These are phyloP conservation scores for Xylariaceae sp. DNA, from an alignment of 2,329 filamentous ascomycete genomes.

Conservation along the genomic window DNA sequence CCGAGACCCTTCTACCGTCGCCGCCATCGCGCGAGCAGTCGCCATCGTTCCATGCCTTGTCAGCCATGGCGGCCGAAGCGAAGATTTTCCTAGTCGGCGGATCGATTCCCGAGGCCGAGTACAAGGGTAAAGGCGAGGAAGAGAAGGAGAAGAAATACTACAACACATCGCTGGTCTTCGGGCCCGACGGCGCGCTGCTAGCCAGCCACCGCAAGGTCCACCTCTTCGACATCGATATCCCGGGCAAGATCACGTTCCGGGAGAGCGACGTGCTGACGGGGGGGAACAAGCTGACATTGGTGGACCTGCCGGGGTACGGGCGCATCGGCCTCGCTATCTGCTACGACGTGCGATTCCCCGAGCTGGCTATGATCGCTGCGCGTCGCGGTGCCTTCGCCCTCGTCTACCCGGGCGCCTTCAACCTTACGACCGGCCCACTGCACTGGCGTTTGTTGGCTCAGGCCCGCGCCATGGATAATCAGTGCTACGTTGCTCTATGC, in stretches of 20 bases:
- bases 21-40: constrained; percentile 74
- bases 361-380: constrained; percentile 88
- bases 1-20: constrained; percentile 81
- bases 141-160: constrained; percentile 68
- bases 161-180: constrained; percentile 90
- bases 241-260: constrained; percentile 88
- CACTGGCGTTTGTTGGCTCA: constrained; percentile 89
- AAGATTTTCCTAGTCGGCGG: constrained; percentile 85
- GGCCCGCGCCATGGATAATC: constrained; percentile 89
- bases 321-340: constrained; percentile 90
- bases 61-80: constrained; percentile 78
- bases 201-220: constrained; percentile 92
- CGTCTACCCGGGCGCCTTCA: constrained; percentile 96
- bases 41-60: constrained; percentile 86
- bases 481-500: constrained; percentile 92
- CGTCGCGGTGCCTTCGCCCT: constrained; percentile 86
- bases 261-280: constrained; percentile 90
- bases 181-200: constrained; percentile 78
- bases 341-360: constrained; percentile 97
- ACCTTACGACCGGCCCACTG: constrained; percentile 86
- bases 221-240: constrained; percentile 97
- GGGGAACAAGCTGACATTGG: constrained; percentile 82
- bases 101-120: constrained; percentile 84
- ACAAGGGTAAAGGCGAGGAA: constrained; percentile 33
- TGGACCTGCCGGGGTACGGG: constrained; percentile 89